A percentile compares a stretch with the other conserved stretches of the same genome.
These are phyloP conservation scores for Chaetoscypha palmicola DNA, from an alignment of 2,329 filamentous ascomycete genomes.

Conservation along the genomic window DNA sequence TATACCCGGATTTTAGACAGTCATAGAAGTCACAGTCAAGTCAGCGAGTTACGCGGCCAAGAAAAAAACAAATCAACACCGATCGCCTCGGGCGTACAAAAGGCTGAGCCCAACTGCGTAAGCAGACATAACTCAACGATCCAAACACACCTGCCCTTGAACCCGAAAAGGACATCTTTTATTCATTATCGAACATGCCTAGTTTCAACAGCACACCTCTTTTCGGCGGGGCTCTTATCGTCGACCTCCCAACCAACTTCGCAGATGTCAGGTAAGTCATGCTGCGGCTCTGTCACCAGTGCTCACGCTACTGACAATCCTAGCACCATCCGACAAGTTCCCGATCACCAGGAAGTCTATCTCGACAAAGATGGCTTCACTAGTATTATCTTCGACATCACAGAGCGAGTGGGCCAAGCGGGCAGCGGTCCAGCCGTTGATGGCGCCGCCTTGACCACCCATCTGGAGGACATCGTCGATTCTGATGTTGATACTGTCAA, in stretches of 20 bases:
- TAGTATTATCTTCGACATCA: conserved; percentile 84
- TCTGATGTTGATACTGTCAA: conserved; percentile 56
- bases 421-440: conserved; percentile 53
- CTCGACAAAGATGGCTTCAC: conserved; percentile 78
- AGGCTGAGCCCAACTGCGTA: too few species aligned
- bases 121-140: too few species aligned
- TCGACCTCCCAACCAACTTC: conserved; percentile 61
- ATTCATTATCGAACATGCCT: too few species aligned
- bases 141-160: too few species aligned
- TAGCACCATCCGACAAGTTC: conserved; percentile 67
- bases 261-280: conserved; percentile 62
- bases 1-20: too few species aligned
- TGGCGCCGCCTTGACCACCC: conserved; percentile 61
- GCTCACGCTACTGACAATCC: conserved; percentile 15
- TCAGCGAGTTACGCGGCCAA: too few species aligned
- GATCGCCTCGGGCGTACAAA: too few species aligned
- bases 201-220: conserved; percentile 54
- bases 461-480: conserved; percentile 63
- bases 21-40: too few species aligned
- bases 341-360: conserved; percentile 88
- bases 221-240: conserved; percentile 65
- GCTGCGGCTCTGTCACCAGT: conserved; percentile 4
- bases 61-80: too few species aligned
- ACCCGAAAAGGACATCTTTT: conserved; percentile 46
- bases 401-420: conserved; percentile 63